These are phyloP conservation scores for Coemansia sp. DNA, from an alignment of 192 early-diverging fungal genomes.

Conservation along the genomic window DNA sequence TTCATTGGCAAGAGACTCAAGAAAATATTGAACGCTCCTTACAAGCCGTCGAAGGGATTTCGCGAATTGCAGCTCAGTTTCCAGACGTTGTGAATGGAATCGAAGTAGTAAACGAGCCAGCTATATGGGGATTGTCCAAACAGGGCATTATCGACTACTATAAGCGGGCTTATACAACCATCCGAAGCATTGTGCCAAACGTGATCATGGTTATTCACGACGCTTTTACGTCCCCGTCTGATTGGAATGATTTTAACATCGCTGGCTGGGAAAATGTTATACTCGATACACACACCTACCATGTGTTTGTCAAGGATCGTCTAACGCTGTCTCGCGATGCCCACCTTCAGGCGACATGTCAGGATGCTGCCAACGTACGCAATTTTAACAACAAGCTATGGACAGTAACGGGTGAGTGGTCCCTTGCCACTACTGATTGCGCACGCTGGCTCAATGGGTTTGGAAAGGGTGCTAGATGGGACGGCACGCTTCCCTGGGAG, in stretches of 20 bases:
- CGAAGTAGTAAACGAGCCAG: constrained; percentile 54
- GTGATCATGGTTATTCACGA: constrained; percentile 47
- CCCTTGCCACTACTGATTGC: constrained; percentile 69
- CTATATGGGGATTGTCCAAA: constrained; percentile 42
- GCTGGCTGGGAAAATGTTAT: constrained; percentile 48
- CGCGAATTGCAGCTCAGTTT: constrained; percentile 38
- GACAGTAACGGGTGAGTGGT: constrained; percentile 73
- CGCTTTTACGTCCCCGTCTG: constrained; percentile 40
- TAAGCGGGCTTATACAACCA: constrained; percentile 30
- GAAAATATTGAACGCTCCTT: constrained; percentile 59
- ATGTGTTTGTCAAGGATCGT: constrained; percentile 48
- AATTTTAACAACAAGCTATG: constrained; percentile 36
- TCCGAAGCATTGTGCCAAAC: constrained; percentile 39
- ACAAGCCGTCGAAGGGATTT: constrained; percentile 51
- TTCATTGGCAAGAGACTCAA: constrained; percentile 47
- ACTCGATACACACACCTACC: constrained; percentile 56
- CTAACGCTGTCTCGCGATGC: constrained; percentile 22
- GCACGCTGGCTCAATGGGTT: constrained; percentile 70
- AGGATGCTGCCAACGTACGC: constrained; percentile 35
- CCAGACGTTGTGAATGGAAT: constrained; percentile 40
- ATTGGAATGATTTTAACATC: constrained; percentile 39
- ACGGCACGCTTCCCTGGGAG: constrained; percentile 57
- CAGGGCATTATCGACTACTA: constrained; percentile 44
- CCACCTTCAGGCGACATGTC: constrained; percentile 38
- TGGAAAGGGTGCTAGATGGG: constrained; percentile 57